Base-by-base conservation (phyloP, 2,329 filamentous ascomycete species). In the Elsinoe batatas region DNA sequence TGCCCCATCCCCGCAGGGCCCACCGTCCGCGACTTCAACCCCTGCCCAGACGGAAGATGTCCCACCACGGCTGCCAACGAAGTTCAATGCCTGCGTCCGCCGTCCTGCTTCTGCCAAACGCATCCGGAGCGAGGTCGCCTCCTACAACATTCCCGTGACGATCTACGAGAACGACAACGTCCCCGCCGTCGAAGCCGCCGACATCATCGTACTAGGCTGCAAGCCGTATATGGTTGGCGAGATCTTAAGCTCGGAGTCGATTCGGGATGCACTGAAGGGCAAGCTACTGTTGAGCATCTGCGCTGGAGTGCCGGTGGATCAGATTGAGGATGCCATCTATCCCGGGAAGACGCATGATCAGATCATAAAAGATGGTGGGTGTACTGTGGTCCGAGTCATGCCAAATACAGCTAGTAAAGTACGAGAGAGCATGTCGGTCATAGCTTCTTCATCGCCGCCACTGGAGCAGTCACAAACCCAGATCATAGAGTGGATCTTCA, bases 221-320 rank as follows among this genome's bases (percentile, higher is more conserved):
- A 93, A 94, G 71, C 87, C 89, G 1, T 80, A 86, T 66, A 84
- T 84, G 74, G 81, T 87, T 58, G 76, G 79, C 57, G 80, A 81
- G 12, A 79, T 95, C 43, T 77, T 95, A 1, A 74, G 76, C 55
- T 80, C 79, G 57, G 72, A 80, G 2, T 87, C 85, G 46, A 86
- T 94, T 74, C 74, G 76, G 51, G 79, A 84, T 59, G 89, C 88
- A 1, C 77, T 95, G 12, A 74, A 80, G 58, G 87, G 87, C 42
- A 95, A 95, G 70, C 77, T 94, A 4, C 75, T 95, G 37, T 85
- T 95, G 68, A 87, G 81, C 64, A 89, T 95, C 62, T 82, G 86
- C 58, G 88, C 88, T 3, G 90, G 90, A 57, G 80, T 93, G 18
- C 82, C 84, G 1, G 80, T 82, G 13, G 70, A 79, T 49, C 82